Conservation (phyloP, 2,329 filamentous ascomycete genomes). For the Fusarium bulbicola region DNA sequence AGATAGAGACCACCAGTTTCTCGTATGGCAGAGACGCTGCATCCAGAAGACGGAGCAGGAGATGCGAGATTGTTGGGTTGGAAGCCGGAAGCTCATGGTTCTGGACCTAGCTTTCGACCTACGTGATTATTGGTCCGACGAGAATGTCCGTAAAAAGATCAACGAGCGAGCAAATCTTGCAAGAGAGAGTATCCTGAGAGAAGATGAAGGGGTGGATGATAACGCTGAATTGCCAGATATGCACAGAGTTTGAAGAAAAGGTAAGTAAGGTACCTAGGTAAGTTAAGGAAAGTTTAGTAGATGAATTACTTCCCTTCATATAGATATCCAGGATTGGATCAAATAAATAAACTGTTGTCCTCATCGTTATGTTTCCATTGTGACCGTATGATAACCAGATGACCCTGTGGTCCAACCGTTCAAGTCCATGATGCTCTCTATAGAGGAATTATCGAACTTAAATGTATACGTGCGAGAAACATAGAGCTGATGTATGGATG, state of each 20-base stretch:
- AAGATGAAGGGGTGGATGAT: no score
- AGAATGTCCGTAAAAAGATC: neutral
- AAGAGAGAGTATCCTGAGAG: neutral
- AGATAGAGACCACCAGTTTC: no score
- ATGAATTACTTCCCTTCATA: rapidly evolving
- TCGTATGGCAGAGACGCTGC: neutral
- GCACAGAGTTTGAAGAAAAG: neutral
- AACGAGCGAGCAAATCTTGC: neutral
- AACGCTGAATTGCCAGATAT: neutral
- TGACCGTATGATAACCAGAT: neutral
- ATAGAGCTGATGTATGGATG: no score
- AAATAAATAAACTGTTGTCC: neutral
- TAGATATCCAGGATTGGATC: no score
- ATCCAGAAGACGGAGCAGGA: neutral
- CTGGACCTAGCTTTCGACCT: neutral
- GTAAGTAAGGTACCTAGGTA: neutral
- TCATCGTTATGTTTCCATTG: neutral
- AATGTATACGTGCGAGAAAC: no score
- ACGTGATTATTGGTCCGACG: neutral
- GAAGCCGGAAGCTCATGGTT: neutral
- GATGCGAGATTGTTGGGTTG: neutral
- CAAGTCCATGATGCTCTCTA: no score
- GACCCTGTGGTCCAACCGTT: no score
- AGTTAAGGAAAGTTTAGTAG: neutral
- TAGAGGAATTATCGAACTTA: no score